Conservation (phyloP, 2,329 filamentous ascomycete species). For the Xylaria sp. region DNA sequence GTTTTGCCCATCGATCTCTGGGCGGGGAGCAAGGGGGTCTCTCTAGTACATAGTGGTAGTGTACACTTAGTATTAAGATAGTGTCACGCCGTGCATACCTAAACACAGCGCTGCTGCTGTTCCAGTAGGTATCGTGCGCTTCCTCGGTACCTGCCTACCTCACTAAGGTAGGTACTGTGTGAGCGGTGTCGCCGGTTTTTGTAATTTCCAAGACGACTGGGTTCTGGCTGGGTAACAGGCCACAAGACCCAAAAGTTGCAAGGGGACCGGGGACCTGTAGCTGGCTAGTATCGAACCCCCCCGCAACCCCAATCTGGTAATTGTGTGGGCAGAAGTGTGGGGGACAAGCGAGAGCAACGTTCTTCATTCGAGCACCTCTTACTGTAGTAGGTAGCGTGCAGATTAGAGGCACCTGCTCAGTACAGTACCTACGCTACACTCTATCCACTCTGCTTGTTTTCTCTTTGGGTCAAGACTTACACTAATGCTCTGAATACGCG, state of each 20-base stretch:
- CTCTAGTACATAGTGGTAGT: neutral
- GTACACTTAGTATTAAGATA: no score
- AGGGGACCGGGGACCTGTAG: neutral
- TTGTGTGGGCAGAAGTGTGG: constrained; percentile 24
- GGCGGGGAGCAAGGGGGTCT: constrained; percentile 8
- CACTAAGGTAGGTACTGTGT: constrained; percentile 15
- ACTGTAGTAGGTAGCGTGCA: neutral
- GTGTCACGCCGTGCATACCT: no score
- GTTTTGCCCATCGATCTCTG: constrained; percentile 17
- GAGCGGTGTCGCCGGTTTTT: constrained; percentile 29
- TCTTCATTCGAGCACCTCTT: neutral
- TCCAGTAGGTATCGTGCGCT: neutral
- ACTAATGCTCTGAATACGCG: neutral
- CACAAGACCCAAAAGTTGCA: neutral
- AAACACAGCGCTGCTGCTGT: neutral
- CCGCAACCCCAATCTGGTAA: constrained; percentile 32
- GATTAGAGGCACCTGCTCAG: neutral
- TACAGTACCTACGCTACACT: neutral
- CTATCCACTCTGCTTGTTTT: neutral
- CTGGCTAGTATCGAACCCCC: neutral
- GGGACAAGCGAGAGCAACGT: neutral
- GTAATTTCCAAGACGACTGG: constrained; percentile 31
- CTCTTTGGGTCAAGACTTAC: neutral
- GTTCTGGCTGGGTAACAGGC: neutral
- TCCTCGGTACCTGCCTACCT: neutral